Conservation (phyloP, 2,329 filamentous ascomycete genomes). For the Daldinia sp. region DNA sequence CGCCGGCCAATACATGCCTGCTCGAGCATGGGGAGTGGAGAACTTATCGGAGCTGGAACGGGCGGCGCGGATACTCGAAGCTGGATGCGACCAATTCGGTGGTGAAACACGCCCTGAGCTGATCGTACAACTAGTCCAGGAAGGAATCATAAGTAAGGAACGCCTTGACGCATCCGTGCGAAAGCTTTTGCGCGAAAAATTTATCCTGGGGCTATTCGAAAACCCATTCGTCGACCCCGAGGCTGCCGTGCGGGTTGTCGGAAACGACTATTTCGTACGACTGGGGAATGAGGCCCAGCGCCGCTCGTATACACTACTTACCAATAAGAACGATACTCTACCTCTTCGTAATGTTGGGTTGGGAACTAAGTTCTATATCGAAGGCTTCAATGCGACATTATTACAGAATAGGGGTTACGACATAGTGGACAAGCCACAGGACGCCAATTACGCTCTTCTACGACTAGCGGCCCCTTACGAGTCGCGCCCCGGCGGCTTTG, state of each 20-base stretch:
- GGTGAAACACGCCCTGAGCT: conserved; percentile 59
- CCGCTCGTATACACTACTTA: conserved; percentile 41
- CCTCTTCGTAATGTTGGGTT: conserved; percentile 22
- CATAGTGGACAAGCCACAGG: conserved; percentile 47
- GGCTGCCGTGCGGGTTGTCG: conserved; percentile 52
- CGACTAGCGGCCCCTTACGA: conserved; percentile 52
- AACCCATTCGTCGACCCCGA: conserved; percentile 58
- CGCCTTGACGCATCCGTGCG: conserved; percentile 57
- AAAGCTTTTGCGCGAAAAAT: conserved; percentile 59
- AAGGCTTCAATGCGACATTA: conserved; percentile 42
- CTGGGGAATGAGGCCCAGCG: conserved; percentile 49
- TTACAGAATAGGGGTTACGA: conserved; percentile 45
- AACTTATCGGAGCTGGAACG: conserved; percentile 53
- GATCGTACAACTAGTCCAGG: conserved; percentile 55
- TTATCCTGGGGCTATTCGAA: conserved; percentile 60
- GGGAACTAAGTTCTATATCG: conserved; percentile 39
- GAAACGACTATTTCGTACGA: conserved; percentile 53
- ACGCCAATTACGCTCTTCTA: conserved; percentile 53
- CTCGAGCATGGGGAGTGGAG: conserved; percentile 61
- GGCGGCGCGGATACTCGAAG: conserved; percentile 54
- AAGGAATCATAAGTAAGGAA: conserved; percentile 51
- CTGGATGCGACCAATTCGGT: conserved; percentile 62
- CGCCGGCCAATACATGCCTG: conserved; percentile 54
- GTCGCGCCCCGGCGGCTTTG: conserved; percentile 53
- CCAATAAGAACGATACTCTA: conserved; percentile 32